A percentile compares a stretch with the other conserved stretches of the same genome.
These are phyloP conservation scores for Fusarium incarnatum DNA, from an alignment of 2,329 filamentous ascomycete species.

Conservation along the genomic window DNA sequence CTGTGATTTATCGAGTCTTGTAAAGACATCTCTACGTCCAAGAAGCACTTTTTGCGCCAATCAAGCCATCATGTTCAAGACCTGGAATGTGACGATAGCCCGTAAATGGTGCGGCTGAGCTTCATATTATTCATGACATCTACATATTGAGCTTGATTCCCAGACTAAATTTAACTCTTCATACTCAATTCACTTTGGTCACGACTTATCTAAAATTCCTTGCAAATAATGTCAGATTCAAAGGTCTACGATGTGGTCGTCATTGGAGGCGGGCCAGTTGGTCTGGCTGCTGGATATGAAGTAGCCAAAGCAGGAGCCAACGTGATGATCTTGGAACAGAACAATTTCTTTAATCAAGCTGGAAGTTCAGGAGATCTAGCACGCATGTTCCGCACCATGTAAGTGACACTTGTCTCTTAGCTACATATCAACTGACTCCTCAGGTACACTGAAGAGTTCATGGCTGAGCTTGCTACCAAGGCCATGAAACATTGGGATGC, in stretches of 20 bases:
- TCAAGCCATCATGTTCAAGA: background rate
- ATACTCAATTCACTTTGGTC: background rate
- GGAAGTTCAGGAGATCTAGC: conserved; percentile 28
- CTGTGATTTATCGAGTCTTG: no score
- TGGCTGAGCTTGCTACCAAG: conserved; percentile 23
- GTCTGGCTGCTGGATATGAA: conserved; percentile 32
- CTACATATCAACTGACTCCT: background rate
- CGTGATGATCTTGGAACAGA: conserved; percentile 28
- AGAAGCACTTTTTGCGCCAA: background rate
- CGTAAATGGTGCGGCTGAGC: background rate
- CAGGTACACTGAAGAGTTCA: conserved; percentile 34
- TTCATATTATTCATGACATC: rapidly evolving
- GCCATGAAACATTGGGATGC: conserved; percentile 27
- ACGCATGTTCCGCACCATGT: conserved; percentile 33
- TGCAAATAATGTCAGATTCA: background rate
- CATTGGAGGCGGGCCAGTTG: conserved; percentile 21
- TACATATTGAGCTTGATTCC: background rate
- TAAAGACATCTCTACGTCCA: background rate
- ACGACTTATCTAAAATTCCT: no score
- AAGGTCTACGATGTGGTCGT: conserved; percentile 25
- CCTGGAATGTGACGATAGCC: background rate
- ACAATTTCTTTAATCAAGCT: conserved; percentile 30
- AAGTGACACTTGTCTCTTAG: background rate
- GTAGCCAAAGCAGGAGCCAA: conserved; percentile 23
- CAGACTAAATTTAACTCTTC: background rate